These are phyloP conservation scores for Botrytis hyacinthi DNA, from an alignment of 2,329 filamentous ascomycete species.

Conservation along the genomic window DNA sequence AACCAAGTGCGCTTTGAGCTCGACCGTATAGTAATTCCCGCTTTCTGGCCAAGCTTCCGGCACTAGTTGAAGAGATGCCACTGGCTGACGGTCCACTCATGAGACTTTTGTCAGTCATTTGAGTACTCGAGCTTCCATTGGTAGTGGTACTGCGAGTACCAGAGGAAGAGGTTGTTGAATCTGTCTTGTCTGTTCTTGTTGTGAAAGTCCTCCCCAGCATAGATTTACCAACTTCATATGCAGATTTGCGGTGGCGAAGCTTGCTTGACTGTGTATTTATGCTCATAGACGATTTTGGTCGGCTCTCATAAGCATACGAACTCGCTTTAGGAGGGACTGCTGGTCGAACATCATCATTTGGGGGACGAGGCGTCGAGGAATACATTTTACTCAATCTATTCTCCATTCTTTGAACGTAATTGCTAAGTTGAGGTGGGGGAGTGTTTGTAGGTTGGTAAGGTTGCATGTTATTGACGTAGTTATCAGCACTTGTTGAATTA, in stretches of 20 bases:
- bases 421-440: conserved; percentile 70
- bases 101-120: conserved; percentile 77
- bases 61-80: conserved; percentile 90
- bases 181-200: conserved; percentile 74
- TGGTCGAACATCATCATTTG: conserved; percentile 30
- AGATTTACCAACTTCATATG: conserved; percentile 71
- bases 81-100: conserved; percentile 94
- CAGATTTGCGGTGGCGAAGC: conserved; percentile 66
- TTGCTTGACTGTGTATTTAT: conserved; percentile 44
- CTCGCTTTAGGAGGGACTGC: conserved; percentile 49
- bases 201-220: conserved; percentile 78
- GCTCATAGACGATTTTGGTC: conserved; percentile 60
- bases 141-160: conserved; percentile 67
- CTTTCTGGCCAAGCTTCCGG: conserved; percentile 84
- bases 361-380: conserved; percentile 24
- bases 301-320: conserved; percentile 41
- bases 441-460: conserved; percentile 47
- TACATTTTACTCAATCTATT: conserved; percentile 56
- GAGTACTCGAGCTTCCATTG: conserved; percentile 65
- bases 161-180: conserved; percentile 72
- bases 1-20: conserved; percentile 64
- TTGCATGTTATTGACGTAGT: conserved; percentile 27
- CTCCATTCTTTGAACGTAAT: conserved; percentile 92
- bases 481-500: conserved; percentile 55
- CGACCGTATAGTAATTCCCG: conserved; percentile 50